Evolutionary conservation across 495 filamentous ascomycete genomes (phyloP), one percentile per base, ranked within the genome.

Genomic region (Daldinia concentrica): DNA sequence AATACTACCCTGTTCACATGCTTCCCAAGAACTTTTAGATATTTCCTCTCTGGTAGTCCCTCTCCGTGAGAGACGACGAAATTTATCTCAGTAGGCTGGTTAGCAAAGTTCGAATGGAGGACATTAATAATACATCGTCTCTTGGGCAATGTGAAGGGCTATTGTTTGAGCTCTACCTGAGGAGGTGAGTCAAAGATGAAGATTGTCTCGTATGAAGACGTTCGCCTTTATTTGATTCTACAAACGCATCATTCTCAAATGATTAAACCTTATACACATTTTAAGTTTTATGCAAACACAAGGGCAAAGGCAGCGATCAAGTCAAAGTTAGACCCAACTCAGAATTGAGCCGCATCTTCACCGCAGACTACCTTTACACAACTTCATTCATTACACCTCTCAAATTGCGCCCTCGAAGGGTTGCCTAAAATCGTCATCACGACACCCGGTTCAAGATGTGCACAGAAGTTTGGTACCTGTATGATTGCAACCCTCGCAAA

Each of bases 1-100:
- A 36, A 69, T 64, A 45, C 67, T 69, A 69, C 67, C 67, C 59
- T 69, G 24, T 55, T 36, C 26, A 26, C 62, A 22, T 60, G 24
- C 32, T 61, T 37, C 15, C 45, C n/a, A 4, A 56, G 30, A 59
- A 52, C 58, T 14, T 34, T 50, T 32, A 29, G 24, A 19, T 45
- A 37, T 22, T 58, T 68, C 51, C 24, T 57, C 3, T 63, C 8
- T 37, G 19, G 17, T 22, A 55, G 45, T 58, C 56, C 27, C 39
- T 58, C 52, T 32, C 26, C 51, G 5, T 58, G 39, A 17, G 7
- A 32, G 45, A 58, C 17, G 5, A 9, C n/a, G 11, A 36, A 22
- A 57, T 6, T n/a, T n/a, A 54, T 54, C 26, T 30, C 26, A 15
- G 15, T 17, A 30, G 26, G 4, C 6, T 30, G 26, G 26, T 30